Evolutionary conservation across 306 rosid species (phyloP), one percentile per base, ranked within the genome.

Genomic region (Inga laurina): DNA sequence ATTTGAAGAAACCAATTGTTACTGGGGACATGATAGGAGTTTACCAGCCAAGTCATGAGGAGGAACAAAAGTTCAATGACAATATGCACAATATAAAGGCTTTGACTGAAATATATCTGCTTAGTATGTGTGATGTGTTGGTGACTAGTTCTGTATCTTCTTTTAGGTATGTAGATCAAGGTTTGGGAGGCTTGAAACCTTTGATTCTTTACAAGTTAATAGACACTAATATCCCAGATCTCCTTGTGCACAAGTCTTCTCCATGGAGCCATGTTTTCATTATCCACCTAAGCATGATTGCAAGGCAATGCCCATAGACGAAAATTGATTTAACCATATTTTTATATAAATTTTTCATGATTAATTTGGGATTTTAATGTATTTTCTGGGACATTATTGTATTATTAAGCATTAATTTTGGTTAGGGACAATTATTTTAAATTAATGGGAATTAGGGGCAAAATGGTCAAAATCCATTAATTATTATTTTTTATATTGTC

Each of bases 191-290:
- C 9, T 52, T 18, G n/a, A 52, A 52, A 8, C 59, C 22, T 5
- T 5, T 16, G 59, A 52, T 18, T 52, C 9, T 52, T 52, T 22
- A 15, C n/a, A 52, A 52, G n/a, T 52, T 52, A 52, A 5, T 18
- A 52, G 22, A 52, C 59, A 18, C n/a, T 18, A 52, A 52, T 8
- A 4, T 52, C 59, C n/a, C 22, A 52, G 22, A 52, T 52, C 59
- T 15, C 22, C 59, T 4, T 52, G 59, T 18, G 21, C 3, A 18
- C 78, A 41, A 78, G 91, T 82, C 82, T 81, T 84, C 83, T 86
- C 89, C 24, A 88, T 86, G 72, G 91, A 86, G 78, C 89, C 91
- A 22, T 88, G 91, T 75, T 89, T 86, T 84, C 90, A 86, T 5
- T 82, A 78, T 3, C 90, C 85, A 48, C 89, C 89, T 22, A 77